Evolutionary conservation across 176 grass and related monocot genomes (phyloP), one percentile per base, ranked within the genome.

Genomic region (Tillandsia fasciculata): DNA sequence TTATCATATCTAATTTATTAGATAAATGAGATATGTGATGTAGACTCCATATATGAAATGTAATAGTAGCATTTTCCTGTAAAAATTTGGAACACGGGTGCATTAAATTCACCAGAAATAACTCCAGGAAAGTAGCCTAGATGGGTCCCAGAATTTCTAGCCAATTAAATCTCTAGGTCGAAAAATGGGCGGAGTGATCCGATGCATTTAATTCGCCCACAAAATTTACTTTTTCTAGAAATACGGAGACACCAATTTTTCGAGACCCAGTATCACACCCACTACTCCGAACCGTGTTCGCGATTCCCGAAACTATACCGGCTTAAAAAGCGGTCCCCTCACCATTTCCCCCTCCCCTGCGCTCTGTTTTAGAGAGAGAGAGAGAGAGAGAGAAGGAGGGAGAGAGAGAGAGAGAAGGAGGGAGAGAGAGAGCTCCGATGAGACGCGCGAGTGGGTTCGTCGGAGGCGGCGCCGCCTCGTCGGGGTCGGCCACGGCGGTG

Each of bases 401-500:
- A 48, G 27, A 63, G 28, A 28, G 24, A 53, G 33, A 53, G 54
- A n/a, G n/a, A n/a, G n/a, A n/a, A n/a, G n/a, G n/a, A 13, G 33
- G 12, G n/a, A 48, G 27, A 63, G 28, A 28, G 24, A 53, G 33
- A 53, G 54, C 22, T 26, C 14, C 2, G 64, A 76, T 76, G 73
- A 26, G 17, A 48, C n/a, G 51, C 3, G 51, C 47, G 29, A n/a
- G 73, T 24, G 73, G 64, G 5, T 76, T 48, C 24, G 29, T 1
- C 63, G 24, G 63, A 53, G 73, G 73, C 63, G 73, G 73, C 63
- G 73, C 53, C 50, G 73, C 26, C 64, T 76, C 73, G 49, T 67
- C 64, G 15, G 64, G 50, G 63, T 76, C 73, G 50, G 66, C 42
- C 42, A 12, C 29, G 57, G 71, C 51, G 22, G 69, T 22, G 27